Percentiles rank a stretch among this genome's conserved stretches.
Conservation (phyloP, 495 filamentous ascomycete species). For the Podospora conica region DNA sequence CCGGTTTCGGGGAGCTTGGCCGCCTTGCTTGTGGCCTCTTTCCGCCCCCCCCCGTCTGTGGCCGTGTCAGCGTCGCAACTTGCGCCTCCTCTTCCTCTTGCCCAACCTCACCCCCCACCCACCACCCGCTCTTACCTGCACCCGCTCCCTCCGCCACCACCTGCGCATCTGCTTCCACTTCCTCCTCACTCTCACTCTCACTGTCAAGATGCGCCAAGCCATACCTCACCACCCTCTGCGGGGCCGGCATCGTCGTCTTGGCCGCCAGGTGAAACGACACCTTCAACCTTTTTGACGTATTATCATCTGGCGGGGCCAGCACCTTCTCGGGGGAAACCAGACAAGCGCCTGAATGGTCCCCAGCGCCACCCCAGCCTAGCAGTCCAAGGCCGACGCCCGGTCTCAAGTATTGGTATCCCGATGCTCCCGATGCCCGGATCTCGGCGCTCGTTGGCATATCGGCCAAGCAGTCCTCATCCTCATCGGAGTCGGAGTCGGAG, state of each 20-base stretch:
- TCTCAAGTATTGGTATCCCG: neutral
- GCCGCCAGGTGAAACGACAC: neutral
- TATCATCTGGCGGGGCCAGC: neutral
- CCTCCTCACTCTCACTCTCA: neutral
- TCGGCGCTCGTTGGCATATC: neutral
- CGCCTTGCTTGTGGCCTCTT: no score
- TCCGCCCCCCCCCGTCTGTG: no score
- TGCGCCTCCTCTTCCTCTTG: neutral
- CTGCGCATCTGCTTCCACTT: neutral
- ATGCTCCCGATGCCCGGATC: no score
- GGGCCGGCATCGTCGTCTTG: neutral
- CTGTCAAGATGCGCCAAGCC: neutral
- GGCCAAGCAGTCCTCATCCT: neutral
- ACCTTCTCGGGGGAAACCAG: neutral
- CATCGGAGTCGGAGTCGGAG: neutral
- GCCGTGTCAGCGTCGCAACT: no score
- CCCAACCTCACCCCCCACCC: neutral
- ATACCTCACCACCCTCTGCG: neutral
- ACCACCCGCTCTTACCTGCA: neutral
- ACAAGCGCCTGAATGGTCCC: neutral
- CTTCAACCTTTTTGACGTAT: neutral
- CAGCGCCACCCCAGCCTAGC: neutral
- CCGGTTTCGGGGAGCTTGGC: no score
- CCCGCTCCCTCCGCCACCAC: neutral
- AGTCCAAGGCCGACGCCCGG: neutral